Evolutionary conservation across 2,329 filamentous ascomycete species (phyloP).

Genomic region (Harringtonia aguacate): DNA sequence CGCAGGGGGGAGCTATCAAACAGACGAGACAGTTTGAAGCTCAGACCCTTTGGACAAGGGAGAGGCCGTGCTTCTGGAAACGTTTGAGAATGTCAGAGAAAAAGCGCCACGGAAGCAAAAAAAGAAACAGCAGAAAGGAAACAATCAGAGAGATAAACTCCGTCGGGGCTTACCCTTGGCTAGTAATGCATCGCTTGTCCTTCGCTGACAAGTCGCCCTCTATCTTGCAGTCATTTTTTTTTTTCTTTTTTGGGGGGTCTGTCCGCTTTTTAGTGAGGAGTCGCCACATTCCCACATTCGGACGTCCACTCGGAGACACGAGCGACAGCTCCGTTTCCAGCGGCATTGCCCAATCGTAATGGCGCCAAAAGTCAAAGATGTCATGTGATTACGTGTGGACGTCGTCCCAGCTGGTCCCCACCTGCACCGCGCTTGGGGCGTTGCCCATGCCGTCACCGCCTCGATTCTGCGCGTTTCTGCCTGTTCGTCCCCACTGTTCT

Average conservation of each 20-base stretch:
- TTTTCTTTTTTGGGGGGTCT: not conserved
- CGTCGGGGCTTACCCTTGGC: too few relatives aligned
- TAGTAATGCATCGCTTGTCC: not conserved
- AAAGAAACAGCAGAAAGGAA: not conserved
- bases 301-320: slow-evolving; percentile 7
- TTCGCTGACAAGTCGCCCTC: not conserved
- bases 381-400: slow-evolving; percentile 8
- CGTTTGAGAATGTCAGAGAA: not conserved
- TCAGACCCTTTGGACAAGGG: too few relatives aligned
- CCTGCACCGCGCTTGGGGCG: not conserved
- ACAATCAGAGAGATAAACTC: not conserved
- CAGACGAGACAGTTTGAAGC: too few relatives aligned
- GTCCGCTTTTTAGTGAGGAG: not conserved
- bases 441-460: too few relatives aligned
- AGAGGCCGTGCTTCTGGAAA: too few relatives aligned
- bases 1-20: too few relatives aligned
- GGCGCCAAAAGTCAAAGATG: not conserved
- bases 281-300: not conserved
- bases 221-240: not conserved
- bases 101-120: not conserved
- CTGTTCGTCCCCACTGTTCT: slow-evolving; percentile 1
- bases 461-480: slow-evolving; percentile 5
- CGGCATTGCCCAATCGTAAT: slow-evolving; percentile 9
- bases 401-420: not conserved
- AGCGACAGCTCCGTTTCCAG: not conserved